Percentiles rank a stretch among this genome's conserved stretches.
Evolutionary conservation across 2,329 filamentous ascomycete species (phyloP).

Genomic region (Drechslerella dactyloides): DNA sequence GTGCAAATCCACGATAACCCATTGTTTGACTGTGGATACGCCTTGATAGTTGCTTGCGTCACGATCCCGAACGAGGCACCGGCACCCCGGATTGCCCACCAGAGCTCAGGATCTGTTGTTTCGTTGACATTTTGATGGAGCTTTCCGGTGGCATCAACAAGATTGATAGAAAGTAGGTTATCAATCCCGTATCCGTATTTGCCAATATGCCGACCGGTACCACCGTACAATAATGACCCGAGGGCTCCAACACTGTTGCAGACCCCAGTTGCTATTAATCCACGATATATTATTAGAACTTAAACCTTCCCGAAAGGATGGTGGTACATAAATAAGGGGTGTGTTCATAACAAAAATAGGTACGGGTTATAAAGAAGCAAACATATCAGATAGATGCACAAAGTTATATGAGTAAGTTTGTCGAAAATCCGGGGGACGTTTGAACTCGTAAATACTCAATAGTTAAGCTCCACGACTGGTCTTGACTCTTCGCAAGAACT

Average conservation of each 20-base stretch:
- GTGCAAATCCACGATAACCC: slow-evolving; percentile 53
- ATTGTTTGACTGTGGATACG: slow-evolving; percentile 54
- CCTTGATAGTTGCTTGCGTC: slow-evolving; percentile 58
- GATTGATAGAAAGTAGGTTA: slow-evolving; percentile 58
- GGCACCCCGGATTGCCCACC: slow-evolving; percentile 59
- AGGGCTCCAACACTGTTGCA: slow-evolving; percentile 41
- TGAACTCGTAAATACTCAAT: too few relatives aligned
- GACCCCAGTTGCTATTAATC: slow-evolving; percentile 26
- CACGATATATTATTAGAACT: background rate
- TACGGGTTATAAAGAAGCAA: too few relatives aligned
- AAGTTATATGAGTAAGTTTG: too few relatives aligned
- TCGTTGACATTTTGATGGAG: slow-evolving; percentile 55
- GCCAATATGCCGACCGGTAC: slow-evolving; percentile 50
- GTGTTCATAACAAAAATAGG: too few relatives aligned
- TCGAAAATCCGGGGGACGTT: too few relatives aligned
- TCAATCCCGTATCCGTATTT: slow-evolving; percentile 57
- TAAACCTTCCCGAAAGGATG: too few relatives aligned
- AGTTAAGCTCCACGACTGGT: too few relatives aligned
- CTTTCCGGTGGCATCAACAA: slow-evolving; percentile 59
- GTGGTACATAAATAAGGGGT: too few relatives aligned
- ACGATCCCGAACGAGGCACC: slow-evolving; percentile 61
- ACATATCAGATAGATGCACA: too few relatives aligned
- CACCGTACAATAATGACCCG: slow-evolving; percentile 33
- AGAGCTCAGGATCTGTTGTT: slow-evolving; percentile 57
- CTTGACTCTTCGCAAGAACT: too few relatives aligned